Evolutionary conservation across 116 monocot species (phyloP).

Genomic region (Cymodocea nodosa): DNA sequence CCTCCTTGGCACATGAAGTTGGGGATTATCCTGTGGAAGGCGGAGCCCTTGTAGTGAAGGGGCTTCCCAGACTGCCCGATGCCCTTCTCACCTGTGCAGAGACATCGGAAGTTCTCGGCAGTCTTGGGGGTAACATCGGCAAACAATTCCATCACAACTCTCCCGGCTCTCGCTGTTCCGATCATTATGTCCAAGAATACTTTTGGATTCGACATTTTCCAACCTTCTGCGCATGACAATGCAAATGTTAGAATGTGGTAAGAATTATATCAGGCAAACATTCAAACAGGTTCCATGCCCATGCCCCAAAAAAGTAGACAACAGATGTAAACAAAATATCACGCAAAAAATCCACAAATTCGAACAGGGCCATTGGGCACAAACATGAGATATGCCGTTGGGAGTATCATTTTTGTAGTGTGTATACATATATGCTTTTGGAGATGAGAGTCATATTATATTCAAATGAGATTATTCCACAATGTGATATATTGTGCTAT

Average conservation of each 20-base stretch:
- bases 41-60: constrained; percentile 27
- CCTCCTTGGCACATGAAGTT: constrained; percentile 39
- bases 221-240: background rate
- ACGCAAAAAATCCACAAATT: background rate
- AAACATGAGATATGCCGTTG: no score
- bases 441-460: background rate
- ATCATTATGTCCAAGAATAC: constrained; percentile 42
- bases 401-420: no score
- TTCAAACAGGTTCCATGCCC: no score
- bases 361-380: no score
- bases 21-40: constrained; percentile 26
- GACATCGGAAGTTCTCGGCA: constrained; percentile 46
- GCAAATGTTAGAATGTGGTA: background rate
- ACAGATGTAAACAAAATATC: background rate
- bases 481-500: no score
- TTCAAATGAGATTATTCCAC: background rate
- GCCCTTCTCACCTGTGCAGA: constrained; percentile 24
- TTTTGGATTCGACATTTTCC: constrained; percentile 23
- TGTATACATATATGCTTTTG: background rate
- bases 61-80: constrained; percentile 20
- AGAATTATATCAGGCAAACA: no score
- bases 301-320: background rate
- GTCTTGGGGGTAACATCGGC: constrained; percentile 29
- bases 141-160: constrained; percentile 45
- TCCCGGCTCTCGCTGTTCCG: constrained; percentile 28